phyloP scores from a whole-genome alignment of 2,329 filamentous ascomycete genomes.

The Claviceps pazoutovae region DNA sequence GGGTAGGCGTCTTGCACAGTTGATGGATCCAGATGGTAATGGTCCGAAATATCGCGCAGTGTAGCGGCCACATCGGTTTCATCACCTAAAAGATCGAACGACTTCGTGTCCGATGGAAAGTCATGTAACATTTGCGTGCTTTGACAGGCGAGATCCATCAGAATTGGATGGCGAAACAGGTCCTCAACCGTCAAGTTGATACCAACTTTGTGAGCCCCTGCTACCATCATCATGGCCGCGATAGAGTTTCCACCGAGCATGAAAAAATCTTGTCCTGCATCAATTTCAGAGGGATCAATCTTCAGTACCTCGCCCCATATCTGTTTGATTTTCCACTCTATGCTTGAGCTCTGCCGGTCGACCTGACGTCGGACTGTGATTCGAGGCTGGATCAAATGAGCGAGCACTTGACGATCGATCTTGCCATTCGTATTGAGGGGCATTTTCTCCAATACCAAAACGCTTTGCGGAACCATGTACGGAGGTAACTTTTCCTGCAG shows the following conservation, averaged over 20 bases:
- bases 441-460: background rate
- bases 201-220: background rate
- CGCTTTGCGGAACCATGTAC: background rate
- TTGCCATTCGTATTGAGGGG: background rate
- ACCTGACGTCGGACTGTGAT: background rate
- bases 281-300: background rate
- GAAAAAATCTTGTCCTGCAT: background rate
- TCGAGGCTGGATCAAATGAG: background rate
- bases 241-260: background rate
- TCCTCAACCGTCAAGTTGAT: background rate
- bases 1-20: constrained; percentile 9
- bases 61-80: background rate
- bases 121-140: background rate
- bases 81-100: background rate
- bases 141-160: background rate
- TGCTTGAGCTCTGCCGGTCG: background rate
- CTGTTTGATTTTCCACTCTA: background rate
- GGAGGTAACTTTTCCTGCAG: background rate
- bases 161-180: background rate
- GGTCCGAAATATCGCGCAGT: background rate
- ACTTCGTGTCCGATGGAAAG: background rate
- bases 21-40: background rate
- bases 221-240: background rate
- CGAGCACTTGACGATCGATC: background rate
- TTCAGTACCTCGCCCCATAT: background rate